Base-by-base conservation (phyloP, 2,329 filamentous ascomycete genomes). In the Pseudogymnoascus sp. region DNA sequence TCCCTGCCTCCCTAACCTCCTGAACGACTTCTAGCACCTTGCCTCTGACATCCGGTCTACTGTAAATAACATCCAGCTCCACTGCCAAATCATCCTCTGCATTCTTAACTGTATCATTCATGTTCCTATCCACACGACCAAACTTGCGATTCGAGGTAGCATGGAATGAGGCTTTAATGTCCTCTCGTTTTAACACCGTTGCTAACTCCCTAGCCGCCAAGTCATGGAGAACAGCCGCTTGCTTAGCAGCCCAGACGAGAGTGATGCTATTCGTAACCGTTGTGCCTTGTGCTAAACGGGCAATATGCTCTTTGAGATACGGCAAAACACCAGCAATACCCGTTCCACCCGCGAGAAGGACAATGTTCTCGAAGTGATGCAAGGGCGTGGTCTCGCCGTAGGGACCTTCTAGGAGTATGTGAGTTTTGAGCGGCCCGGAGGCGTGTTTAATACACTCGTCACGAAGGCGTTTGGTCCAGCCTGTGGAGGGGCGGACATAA, bases 401-500 rank as follows among this genome's bases (percentile, higher is more conserved):
- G 0, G 78, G 78, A 0, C 78, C 78, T 12, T 80, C 78, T 5
- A 80, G 72, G 0, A 79, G 67, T 0, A 80, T 69, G 0, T 73
- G 71, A 23, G 41, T 45, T 14, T 69, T 68, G 14, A 69, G 70
- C 11, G 63, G 66, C 25, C 52, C 67, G 30, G 60, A 65, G 16
- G 69, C 67, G 41, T 68, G 71, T 30, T 62, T 64, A 42, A 71
- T 67, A 61, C 71, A 79, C 62, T 73, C 67, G 30, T 72, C 67
- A 39, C 73, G 73, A 8, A 82, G 74, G n/a, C 76, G 73, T 4
- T 72, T 75, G 1, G 80, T 83, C 73, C 80, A 81, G 58, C 80
- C 79, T 59, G 78, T 72, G 66, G 79, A 81, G 0, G 80, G 80
- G 1, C 80, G 76, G 59, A 82, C 75, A 67, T 79, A 77, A 66